Base-by-base conservation (phyloP, 2,329 filamentous ascomycete genomes). In the Aspergillus sp. region DNA sequence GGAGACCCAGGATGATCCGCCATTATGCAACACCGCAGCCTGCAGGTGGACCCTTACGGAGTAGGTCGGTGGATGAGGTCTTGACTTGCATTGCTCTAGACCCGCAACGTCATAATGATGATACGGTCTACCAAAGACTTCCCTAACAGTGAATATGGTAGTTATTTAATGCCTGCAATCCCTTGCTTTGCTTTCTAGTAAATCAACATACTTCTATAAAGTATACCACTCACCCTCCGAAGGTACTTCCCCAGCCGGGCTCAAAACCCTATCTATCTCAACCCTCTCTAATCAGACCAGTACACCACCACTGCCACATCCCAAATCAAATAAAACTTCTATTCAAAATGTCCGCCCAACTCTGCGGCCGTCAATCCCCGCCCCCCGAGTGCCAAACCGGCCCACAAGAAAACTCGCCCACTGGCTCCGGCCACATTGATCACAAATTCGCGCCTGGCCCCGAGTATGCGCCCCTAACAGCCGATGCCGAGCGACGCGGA, bases 331-430 rank as follows among this genome's bases (percentile, higher is more conserved):
- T 40, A 27, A 7, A 17, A 8, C 22, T 37, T 15, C 7, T 37
- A 51, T 51, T 15, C 24, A 68, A 53, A 50, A 72, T 91, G 89
- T 87, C 89, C 67, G 81, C 83, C 56, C 82, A 80, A 70, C 9
- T 41, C n/a, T 76, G 83, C 75, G 89, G 90, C 73, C 87, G 87
- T 70, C 84, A 96, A 77, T 96, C 91, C 33, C 92, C 91, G 61
- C 79, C 86, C 52, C 89, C 90, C 27, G 86, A 90, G 78, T 71
- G 74, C 64, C 89, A 91, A 76, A 78, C 81, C 39, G 87, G 84
- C 59, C 75, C 79, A 55, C 90, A 95, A 78, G 75, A 85, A 58
- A 77, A 84, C 44, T 48, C 42, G 19, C 51, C 51, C 12, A 34
- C 44, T 2, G 51, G 51, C 2, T 54, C 51, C 22, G 51, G 51